phyloP scores from a whole-genome alignment of 2,329 filamentous ascomycete genomes.

The Leptographium radiaticola region DNA sequence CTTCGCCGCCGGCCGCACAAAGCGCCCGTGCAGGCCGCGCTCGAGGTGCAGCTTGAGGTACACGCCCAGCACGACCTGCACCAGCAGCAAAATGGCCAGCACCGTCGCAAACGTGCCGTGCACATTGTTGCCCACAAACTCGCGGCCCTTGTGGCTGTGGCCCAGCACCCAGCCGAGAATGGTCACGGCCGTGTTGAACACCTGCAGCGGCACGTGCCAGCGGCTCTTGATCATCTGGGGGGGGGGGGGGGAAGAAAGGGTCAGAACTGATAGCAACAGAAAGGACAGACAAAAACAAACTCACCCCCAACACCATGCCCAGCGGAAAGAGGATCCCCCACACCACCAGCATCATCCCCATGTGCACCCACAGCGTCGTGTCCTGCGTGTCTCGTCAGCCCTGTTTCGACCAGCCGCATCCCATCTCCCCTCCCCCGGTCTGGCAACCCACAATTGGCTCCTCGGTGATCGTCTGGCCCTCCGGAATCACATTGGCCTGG shows the following conservation, averaged over 20 bases:
- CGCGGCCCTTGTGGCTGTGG: constrained; percentile 77
- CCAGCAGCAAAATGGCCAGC: constrained; percentile 66
- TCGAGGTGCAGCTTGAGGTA: constrained; percentile 87
- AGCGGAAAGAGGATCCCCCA: constrained; percentile 89
- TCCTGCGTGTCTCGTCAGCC: constrained; percentile 36
- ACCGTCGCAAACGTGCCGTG: constrained; percentile 71
- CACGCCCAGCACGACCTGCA: constrained; percentile 65
- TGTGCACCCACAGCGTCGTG: constrained; percentile 83
- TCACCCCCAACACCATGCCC: constrained; percentile 88
- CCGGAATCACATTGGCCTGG: constrained; percentile 41
- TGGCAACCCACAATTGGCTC: constrained; percentile 38
- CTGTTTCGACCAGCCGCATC: too few relatives aligned
- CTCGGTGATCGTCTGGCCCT: constrained; percentile 54
- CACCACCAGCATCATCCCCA: constrained; percentile 71
- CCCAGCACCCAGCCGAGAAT: constrained; percentile 82
- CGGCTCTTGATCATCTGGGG: constrained; percentile 69
- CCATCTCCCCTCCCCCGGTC: constrained; percentile 6
- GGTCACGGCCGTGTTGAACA: constrained; percentile 59
- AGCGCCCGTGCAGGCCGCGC: constrained; percentile 57
- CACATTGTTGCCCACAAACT: constrained; percentile 63
- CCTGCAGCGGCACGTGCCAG: constrained; percentile 89
- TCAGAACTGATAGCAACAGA: neutral
- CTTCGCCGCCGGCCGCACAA: constrained; percentile 58
- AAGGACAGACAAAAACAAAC: constrained; percentile 17
- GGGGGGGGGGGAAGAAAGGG: neutral